Base-by-base conservation (phyloP, 129 eudicot species). In the Flaveria bidentis region DNA sequence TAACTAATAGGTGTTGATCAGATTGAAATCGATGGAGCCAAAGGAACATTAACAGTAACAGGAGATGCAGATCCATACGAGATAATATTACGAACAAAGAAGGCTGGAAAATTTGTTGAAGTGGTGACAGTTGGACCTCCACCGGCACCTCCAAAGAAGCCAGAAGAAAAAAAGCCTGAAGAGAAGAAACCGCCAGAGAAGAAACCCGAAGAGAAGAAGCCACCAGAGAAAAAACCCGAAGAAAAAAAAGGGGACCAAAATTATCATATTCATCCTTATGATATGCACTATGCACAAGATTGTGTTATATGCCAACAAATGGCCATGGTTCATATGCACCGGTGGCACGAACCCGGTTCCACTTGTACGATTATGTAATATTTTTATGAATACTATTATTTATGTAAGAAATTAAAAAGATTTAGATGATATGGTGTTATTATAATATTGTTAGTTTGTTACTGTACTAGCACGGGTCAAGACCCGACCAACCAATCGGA, bases 41-140 rank as follows among this genome's bases (percentile, higher is more conserved):
- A 85, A 83, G 90, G 90, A 49, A 88, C 84, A 0, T 67, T 91
- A 28, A 86, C 85, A 0, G 85, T 88, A 70, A 86, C 93, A 0
- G 94, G 97, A 16, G 84, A 85, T 15, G 92, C 92, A 2, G 94
- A 91, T 83, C 92, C 97, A 0, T 85, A 88, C 15, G 86, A 86
- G 67, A 83, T 91, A 63, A 85, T 88, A 9, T 68, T 67, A 63
- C 76, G 85, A 33, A 73, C 88, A 41, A 88, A 81, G 50, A 91
- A 86, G 71, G 76, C 86, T 1, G 92, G 90, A 4, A 88, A 86
- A 70, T 83, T 36, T 45, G 84, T 75, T 6, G 85, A 86, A 71
- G 85, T 88, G 11, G 82, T 86, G n/a, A 88, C 80, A 15, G 74
- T 91, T 75, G 92, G 94, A 85, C 91, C 94, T 62, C 94, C 91